These are phyloP conservation scores for Globisporangium yorkense DNA, from an alignment of 352 stramenopile genomes.

Conservation along the genomic window DNA sequence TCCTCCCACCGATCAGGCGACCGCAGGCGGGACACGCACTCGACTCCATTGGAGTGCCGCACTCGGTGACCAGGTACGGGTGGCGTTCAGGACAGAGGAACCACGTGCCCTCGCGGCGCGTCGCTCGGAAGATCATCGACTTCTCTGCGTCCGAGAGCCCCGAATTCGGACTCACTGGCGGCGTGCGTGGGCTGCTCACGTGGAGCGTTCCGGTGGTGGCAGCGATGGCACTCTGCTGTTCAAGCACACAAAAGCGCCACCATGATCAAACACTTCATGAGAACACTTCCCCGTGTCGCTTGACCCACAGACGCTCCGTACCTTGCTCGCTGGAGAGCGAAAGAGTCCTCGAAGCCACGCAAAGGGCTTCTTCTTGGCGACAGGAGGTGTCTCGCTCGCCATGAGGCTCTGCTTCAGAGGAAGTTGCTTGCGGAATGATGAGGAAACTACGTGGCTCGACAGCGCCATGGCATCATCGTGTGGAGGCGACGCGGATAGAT, in stretches of 20 bases:
- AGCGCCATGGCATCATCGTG: no score
- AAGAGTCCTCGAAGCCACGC: neutral
- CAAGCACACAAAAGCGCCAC: neutral
- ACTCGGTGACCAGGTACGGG: conserved; percentile 28
- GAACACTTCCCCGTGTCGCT: neutral
- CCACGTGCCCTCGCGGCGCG: conserved; percentile 13
- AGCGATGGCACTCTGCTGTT: neutral
- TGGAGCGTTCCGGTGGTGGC: neutral
- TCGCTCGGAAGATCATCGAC: conserved; percentile 21
- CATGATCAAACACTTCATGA: neutral
- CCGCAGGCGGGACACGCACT: conserved; percentile 19
- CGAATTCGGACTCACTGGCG: conserved; percentile 12
- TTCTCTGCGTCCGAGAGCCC: conserved; percentile 23
- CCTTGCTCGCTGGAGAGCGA: neutral
- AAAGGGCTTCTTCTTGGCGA: neutral
- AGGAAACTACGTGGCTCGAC: no score
- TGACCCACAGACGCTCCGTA: neutral
- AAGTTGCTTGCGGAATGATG: neutral
- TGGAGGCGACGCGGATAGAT: no score
- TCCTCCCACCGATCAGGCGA: conserved; percentile 17
- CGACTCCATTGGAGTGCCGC: conserved; percentile 19
- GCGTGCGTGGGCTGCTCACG: conserved; percentile 1
- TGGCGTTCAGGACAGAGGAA: conserved; percentile 22
- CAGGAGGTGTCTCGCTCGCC: neutral
- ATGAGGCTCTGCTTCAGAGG: neutral